Evolutionary conservation across 441 rosid genomes (phyloP), one percentile per base, ranked within the genome.

Genomic region (Erodium moschatum): DNA sequence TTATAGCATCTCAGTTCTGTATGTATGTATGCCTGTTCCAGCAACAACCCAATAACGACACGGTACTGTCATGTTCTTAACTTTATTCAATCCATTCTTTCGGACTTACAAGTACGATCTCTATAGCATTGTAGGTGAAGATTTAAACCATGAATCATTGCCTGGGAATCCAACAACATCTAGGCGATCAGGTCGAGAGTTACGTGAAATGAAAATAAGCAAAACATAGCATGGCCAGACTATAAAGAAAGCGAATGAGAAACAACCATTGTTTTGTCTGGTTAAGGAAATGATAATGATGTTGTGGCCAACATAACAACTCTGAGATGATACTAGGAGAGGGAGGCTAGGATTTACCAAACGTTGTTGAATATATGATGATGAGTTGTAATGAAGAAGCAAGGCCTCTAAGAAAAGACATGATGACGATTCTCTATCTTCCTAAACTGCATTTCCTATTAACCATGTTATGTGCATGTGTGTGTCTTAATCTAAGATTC

Each of bases 381-480:
- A 24, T 29, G 69, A 62, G 62, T 16, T 73, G 85, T 84, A 77
- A 69, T 68, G 69, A 78, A 76, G 75, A 84, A 81, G 87, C 84
- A 84, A 84, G 52, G 73, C 6, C 63, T 44, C 42, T 24, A 50
- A 56, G 46, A 13, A 66, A 16, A 69, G 73, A 46, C n/a, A 83
- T 75, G 75, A 83, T 77, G 69, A 61, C 65, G 62, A 66, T 50
- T 8, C 24, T 29, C 19, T 46, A n/a, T 65, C 52, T 18, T 56
- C 56, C 54, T 27, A 2, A 66, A 65, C 33, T 60, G 18, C 21
- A 48, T 56, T n/a, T 10, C 10, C 15, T 8, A 35, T 35, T 35
- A 35, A 35, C 8, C 40, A 35, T 35, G 40, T 12, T 6, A 12
- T 42, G 13, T 42, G 12, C 48, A 7, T 42, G 40, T 35, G 8